Percentiles rank a stretch among this genome's conserved stretches.
Evolutionary conservation across 805 yeast genomes (phyloP).

Genomic region (Kuraishia cidri): DNA sequence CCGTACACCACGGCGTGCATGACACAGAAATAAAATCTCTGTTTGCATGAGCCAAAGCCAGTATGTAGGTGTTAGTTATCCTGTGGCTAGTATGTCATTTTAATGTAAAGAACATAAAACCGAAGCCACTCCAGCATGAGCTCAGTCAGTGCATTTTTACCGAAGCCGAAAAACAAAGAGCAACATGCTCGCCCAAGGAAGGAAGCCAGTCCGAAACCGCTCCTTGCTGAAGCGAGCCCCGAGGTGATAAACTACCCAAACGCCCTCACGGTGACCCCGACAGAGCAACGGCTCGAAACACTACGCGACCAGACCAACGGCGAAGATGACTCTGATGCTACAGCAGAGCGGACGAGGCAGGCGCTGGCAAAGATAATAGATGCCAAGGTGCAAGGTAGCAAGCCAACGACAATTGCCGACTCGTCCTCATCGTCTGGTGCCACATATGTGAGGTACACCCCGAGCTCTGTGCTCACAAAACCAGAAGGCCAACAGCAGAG

Average conservation of each 20-base stretch:
- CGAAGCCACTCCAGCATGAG: too few relatives aligned
- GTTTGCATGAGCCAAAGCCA: too few relatives aligned
- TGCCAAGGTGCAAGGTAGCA: conserved; percentile 27
- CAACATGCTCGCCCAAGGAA: not conserved
- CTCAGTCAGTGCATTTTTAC: not conserved
- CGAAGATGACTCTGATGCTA: conserved; percentile 32
- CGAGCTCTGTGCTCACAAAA: conserved; percentile 22
- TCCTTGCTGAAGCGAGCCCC: not conserved
- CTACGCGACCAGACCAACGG: too few relatives aligned
- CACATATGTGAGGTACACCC: conserved; percentile 35
- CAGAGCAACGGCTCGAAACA: not conserved
- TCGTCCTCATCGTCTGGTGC: not conserved
- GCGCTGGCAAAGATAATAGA: conserved; percentile 44
- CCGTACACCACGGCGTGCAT: too few relatives aligned
- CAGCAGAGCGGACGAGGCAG: conserved; percentile 45
- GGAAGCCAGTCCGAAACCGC: not conserved
- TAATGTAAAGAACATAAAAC: too few relatives aligned
- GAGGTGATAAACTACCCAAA: not conserved
- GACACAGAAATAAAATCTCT: too few relatives aligned
- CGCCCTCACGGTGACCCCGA: not conserved
- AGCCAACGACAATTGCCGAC: conserved; percentile 10
- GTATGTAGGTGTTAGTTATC: too few relatives aligned
- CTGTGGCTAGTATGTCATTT: too few relatives aligned
- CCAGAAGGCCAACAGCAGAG: conserved; percentile 24
- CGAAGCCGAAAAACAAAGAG: not conserved